Evolutionary conservation across 2,329 filamentous ascomycete genomes (phyloP).

Genomic region (Neopestalotiopsis sp.): DNA sequence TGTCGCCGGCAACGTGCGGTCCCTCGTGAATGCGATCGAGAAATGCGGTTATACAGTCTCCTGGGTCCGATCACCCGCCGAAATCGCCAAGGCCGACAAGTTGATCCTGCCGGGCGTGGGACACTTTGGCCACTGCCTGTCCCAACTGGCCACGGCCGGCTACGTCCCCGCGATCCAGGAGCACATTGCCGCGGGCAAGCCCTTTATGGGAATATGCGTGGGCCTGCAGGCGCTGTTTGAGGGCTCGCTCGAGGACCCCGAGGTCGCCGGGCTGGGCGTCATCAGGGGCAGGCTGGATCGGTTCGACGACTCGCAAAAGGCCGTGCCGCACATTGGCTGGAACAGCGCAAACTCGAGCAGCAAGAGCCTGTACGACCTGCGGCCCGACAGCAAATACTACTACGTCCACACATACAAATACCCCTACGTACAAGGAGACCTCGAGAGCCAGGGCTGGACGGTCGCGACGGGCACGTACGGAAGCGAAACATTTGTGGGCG

Average conservation of each 20-base stretch:
- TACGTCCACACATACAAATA: slow-evolving; percentile 96
- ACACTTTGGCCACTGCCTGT: slow-evolving; percentile 95
- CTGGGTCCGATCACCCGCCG: slow-evolving; percentile 86
- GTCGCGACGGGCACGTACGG: slow-evolving; percentile 93
- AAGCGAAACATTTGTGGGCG: slow-evolving; percentile 87
- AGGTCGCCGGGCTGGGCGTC: slow-evolving; percentile 75
- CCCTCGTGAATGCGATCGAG: slow-evolving; percentile 96
- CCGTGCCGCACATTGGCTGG: slow-evolving; percentile 99
- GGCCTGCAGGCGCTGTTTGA: slow-evolving; percentile 90
- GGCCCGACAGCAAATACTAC: slow-evolving; percentile 91
- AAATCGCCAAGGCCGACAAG: slow-evolving; percentile 87
- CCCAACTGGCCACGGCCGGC: slow-evolving; percentile 79
- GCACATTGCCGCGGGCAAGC: slow-evolving; percentile 90
- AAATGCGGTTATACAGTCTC: slow-evolving; percentile 91
- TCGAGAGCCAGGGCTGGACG: slow-evolving; percentile 85
- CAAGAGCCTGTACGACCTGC: slow-evolving; percentile 74
- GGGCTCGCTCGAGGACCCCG: slow-evolving; percentile 78
- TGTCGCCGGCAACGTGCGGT: slow-evolving; percentile 94
- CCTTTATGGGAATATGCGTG: slow-evolving; percentile 98
- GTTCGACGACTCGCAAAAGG: slow-evolving; percentile 79
- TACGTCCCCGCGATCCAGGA: slow-evolving; percentile 82
- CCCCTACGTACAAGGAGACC: slow-evolving; percentile 72
- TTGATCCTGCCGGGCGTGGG: slow-evolving; percentile 96
- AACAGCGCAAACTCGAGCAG: slow-evolving; percentile 78
- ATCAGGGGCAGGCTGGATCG: slow-evolving; percentile 74